Evolutionary conservation across 495 filamentous ascomycete genomes (phyloP).

Genomic region (Penicillium goetzii): DNA sequence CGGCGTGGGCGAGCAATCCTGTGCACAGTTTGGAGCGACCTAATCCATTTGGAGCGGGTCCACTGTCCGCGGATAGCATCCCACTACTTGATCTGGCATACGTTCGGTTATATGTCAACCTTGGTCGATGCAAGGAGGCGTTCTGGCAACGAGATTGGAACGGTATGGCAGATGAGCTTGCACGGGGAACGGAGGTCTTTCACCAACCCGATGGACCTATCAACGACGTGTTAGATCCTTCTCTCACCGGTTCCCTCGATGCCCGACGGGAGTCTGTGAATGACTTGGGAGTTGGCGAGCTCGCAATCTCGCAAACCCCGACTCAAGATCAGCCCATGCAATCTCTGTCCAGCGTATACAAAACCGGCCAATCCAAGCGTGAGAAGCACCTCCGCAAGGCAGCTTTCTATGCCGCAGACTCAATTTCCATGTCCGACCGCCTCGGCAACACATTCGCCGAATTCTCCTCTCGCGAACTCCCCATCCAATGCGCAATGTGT

Average conservation of each 20-base stretch:
- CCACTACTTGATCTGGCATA: conserved; percentile 94
- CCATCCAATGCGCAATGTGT: conserved; percentile 90
- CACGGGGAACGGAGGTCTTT: conserved; percentile 74
- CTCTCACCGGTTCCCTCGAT: conserved; percentile 33
- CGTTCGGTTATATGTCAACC: conserved; percentile 89
- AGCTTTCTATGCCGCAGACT: conserved; percentile 92
- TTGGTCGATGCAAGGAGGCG: conserved; percentile 87
- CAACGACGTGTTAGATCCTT: conserved; percentile 38
- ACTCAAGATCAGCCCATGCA: conserved; percentile 46
- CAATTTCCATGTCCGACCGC: conserved; percentile 86
- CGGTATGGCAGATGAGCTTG: conserved; percentile 87
- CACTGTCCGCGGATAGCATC: conserved; percentile 90
- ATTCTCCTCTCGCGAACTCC: conserved; percentile 84
- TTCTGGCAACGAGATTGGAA: conserved; percentile 96
- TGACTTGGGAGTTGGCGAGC: conserved; percentile 45
- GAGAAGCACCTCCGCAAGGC: conserved; percentile 92
- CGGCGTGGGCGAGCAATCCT: conserved; percentile 87
- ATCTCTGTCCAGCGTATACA: conserved; percentile 38
- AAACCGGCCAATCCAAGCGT: conserved; percentile 58
- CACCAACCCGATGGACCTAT: conserved; percentile 65
- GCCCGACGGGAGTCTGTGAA: conserved; percentile 44
- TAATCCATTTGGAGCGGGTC: conserved; percentile 85
- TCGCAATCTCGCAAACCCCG: conserved; percentile 48
- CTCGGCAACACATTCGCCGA: conserved; percentile 86
- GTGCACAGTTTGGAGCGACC: conserved; percentile 87